phyloP scores from a whole-genome alignment of 2,329 filamentous ascomycete genomes.

The Aaosphaeria pasadenensis region DNA sequence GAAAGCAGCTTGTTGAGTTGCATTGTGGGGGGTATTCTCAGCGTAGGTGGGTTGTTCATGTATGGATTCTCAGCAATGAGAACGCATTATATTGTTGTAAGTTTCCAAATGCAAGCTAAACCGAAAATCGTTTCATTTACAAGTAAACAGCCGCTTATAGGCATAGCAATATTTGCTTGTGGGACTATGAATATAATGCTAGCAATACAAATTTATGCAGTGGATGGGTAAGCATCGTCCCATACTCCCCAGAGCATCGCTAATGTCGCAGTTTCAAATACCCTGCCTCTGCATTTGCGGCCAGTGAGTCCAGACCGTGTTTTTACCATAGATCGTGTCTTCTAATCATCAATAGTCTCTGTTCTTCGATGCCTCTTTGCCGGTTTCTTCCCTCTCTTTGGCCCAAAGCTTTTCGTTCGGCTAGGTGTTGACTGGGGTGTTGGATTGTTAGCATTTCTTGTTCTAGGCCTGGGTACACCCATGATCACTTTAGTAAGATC shows the following conservation, averaged over 20 bases:
- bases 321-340: background rate
- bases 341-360: constrained; percentile 1
- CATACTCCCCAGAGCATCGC: too few relatives aligned
- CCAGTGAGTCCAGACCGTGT: constrained; percentile 2
- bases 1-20: constrained; percentile 5
- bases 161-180: constrained; percentile 4
- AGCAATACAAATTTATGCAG: constrained; percentile 8
- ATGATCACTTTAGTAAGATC: constrained; percentile 6
- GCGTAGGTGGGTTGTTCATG: constrained; percentile 9
- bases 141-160: constrained; percentile 4
- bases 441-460: constrained; percentile 9
- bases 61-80: constrained; percentile 9
- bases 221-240: constrained; percentile 4
- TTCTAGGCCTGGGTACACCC: constrained; percentile 11
- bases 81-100: constrained; percentile 10
- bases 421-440: constrained; percentile 13
- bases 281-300: constrained; percentile 10
- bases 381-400: constrained; percentile 11
- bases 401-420: constrained; percentile 5
- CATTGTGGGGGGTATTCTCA: constrained; percentile 4
- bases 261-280: constrained; percentile 6
- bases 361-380: constrained; percentile 10
- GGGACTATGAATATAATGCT: constrained; percentile 10
- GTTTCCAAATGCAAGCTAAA: background rate
- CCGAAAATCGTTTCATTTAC: background rate